Evolutionary conservation across 2,329 filamentous ascomycete species (phyloP).

Genomic region (Leptographium galeiforme): DNA sequence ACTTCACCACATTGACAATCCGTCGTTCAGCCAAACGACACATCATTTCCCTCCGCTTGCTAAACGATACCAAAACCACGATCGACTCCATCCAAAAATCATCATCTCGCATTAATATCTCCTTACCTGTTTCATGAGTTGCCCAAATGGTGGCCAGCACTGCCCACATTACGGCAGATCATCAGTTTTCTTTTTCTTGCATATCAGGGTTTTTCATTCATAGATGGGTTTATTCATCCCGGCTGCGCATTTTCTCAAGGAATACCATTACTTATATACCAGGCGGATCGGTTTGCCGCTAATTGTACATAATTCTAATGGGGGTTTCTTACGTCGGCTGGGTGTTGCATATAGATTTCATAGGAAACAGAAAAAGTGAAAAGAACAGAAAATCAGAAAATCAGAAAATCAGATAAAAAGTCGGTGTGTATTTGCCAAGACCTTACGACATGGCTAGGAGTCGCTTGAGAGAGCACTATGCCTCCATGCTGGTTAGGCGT

Average conservation of each 20-base stretch:
- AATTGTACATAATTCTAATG: not conserved
- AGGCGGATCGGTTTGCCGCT: not conserved
- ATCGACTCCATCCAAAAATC: not conserved
- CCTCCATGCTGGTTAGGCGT: too few relatives aligned
- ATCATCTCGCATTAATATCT: not conserved
- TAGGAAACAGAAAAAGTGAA: not conserved
- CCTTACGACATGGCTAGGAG: too few relatives aligned
- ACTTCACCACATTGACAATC: not conserved
- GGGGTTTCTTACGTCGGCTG: not conserved
- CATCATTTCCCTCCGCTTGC: not conserved
- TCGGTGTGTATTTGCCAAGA: not conserved
- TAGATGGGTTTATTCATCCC: not conserved
- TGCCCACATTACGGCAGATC: not conserved
- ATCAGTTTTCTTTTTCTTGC: not conserved
- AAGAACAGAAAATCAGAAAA: not conserved
- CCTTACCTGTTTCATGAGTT: not conserved
- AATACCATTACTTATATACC: constrained; percentile 1
- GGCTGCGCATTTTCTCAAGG: not conserved
- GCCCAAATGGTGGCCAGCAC: not conserved
- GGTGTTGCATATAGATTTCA: not conserved
- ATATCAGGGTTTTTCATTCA: constrained; percentile 1
- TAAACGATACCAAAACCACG: not conserved
- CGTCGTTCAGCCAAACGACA: not conserved
- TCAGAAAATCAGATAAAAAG: not conserved
- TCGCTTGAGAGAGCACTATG: too few relatives aligned